Percentiles rank a stretch among this genome's conserved stretches.
phyloP scores from a whole-genome alignment of 805 yeast genomes.

The Candida pseudofarinosa region DNA sequence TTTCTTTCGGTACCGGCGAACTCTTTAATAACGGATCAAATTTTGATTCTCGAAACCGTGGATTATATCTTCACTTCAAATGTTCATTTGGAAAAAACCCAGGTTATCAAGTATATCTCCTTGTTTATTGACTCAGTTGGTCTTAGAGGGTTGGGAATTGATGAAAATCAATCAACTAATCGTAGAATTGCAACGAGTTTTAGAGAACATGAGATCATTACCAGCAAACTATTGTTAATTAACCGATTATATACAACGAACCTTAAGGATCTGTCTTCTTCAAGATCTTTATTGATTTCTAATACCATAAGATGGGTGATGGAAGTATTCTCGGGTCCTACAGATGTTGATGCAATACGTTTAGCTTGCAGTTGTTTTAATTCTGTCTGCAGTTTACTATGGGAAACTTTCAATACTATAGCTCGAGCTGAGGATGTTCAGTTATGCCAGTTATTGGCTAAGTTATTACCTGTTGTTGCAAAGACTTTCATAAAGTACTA shows the following conservation, averaged over 20 bases:
- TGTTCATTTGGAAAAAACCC: conserved; percentile 32
- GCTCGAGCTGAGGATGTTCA: conserved; percentile 28
- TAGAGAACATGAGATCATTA: conserved; percentile 52
- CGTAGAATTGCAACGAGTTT: conserved; percentile 16
- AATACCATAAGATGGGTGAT: conserved; percentile 53
- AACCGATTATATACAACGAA: conserved; percentile 48
- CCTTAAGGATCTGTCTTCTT: conserved; percentile 22
- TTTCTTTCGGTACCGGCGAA: conserved; percentile 49
- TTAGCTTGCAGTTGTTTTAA: conserved; percentile 58
- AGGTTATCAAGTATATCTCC: conserved; percentile 39
- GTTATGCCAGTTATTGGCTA: conserved; percentile 45
- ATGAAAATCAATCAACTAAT: conserved; percentile 24
- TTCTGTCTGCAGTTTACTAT: conserved; percentile 40
- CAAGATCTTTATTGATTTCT: conserved; percentile 39
- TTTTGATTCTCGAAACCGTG: conserved; percentile 55
- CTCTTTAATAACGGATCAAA: conserved; percentile 55
- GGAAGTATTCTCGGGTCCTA: conserved; percentile 49
- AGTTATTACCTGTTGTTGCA: conserved; percentile 53
- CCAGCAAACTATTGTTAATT: conserved; percentile 57
- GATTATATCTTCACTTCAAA: conserved; percentile 51
- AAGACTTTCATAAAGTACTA: conserved; percentile 49
- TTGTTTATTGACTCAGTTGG: conserved; percentile 53
- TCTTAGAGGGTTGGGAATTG: conserved; percentile 49
- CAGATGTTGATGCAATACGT: conserved; percentile 58
- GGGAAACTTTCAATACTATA: conserved; percentile 27